Evolutionary conservation across 495 filamentous ascomycete species (phyloP).

Genomic region (Glonium stellatum): DNA sequence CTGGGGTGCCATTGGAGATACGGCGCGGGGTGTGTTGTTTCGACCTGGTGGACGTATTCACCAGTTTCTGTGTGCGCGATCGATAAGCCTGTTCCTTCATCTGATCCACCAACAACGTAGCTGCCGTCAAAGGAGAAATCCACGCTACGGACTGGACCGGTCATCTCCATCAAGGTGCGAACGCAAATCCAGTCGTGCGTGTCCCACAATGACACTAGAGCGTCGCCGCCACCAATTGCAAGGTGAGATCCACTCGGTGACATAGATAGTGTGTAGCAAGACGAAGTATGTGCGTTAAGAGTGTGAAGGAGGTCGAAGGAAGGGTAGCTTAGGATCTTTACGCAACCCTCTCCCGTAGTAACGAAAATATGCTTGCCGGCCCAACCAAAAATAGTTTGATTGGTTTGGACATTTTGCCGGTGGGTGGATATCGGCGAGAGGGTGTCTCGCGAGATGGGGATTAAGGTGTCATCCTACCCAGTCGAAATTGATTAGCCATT

Average conservation of each 20-base stretch:
- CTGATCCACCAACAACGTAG: constrained; percentile 76
- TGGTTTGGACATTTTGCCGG: constrained; percentile 68
- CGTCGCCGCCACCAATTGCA: constrained; percentile 83
- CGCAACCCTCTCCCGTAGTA: constrained; percentile 74
- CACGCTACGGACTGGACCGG: constrained; percentile 74
- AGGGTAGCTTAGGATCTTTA: constrained; percentile 73
- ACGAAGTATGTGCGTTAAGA: constrained; percentile 76
- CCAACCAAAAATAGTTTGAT: constrained; percentile 77
- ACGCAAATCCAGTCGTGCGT: constrained; percentile 86
- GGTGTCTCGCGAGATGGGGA: constrained; percentile 44
- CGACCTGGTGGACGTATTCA: constrained; percentile 73
- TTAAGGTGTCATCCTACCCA: constrained; percentile 59
- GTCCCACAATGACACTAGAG: constrained; percentile 84
- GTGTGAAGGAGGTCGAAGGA: constrained; percentile 47
- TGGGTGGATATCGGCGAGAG: constrained; percentile 50
- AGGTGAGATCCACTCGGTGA: constrained; percentile 73
- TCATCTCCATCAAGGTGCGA: constrained; percentile 63
- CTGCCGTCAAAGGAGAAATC: constrained; percentile 90
- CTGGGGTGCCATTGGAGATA: constrained; percentile 83
- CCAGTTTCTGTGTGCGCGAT: constrained; percentile 83
- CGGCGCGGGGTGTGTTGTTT: constrained; percentile 52
- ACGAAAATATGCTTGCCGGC: constrained; percentile 64
- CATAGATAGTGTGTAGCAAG: constrained; percentile 63
- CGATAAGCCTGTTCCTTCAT: constrained; percentile 52
- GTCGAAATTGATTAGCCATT: neutral